Evolutionary conservation across 1,284 basidiomycete species (phyloP).

Genomic region (Trichosporon coremiiforme): DNA sequence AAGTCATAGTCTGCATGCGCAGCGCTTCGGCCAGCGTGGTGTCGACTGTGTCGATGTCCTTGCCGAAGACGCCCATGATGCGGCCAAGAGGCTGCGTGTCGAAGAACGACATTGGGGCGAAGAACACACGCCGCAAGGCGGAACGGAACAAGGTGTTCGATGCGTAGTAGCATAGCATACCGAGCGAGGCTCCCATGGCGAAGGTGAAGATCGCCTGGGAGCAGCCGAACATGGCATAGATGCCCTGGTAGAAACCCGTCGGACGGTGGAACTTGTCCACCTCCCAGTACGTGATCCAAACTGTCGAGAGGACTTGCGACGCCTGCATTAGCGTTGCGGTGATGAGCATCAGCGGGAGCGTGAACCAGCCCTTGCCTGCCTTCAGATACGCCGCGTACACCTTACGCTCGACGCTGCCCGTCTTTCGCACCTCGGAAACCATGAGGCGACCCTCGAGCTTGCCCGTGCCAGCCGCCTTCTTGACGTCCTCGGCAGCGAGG

Average conservation of each 20-base stretch:
- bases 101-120: slow-evolving; percentile 71
- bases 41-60: slow-evolving; percentile 72
- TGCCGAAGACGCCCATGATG: slow-evolving; percentile 66
- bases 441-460: slow-evolving; percentile 61
- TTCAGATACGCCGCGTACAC: slow-evolving; percentile 71
- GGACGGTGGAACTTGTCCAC: slow-evolving; percentile 53
- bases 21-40: slow-evolving; percentile 65
- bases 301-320: slow-evolving; percentile 21
- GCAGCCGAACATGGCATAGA: slow-evolving; percentile 68
- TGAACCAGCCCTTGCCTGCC: slow-evolving; percentile 65
- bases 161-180: slow-evolving; percentile 63
- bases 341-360: slow-evolving; percentile 64
- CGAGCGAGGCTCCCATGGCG: slow-evolving; percentile 63
- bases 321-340: slow-evolving; percentile 62
- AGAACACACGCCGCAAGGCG: slow-evolving; percentile 64
- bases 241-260: slow-evolving; percentile 66
- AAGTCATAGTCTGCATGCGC: slow-evolving; percentile 59
- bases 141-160: slow-evolving; percentile 65
- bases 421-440: slow-evolving; percentile 59
- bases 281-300: slow-evolving; percentile 73
- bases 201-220: slow-evolving; percentile 66
- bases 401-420: slow-evolving; percentile 64
- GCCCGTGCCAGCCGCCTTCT: slow-evolving; percentile 63
- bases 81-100: slow-evolving; percentile 69
- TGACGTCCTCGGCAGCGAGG: slow-evolving; percentile 45